Evolutionary conservation across 1,284 basidiomycete species (phyloP).

Genomic region (Malassezia japonica): DNA sequence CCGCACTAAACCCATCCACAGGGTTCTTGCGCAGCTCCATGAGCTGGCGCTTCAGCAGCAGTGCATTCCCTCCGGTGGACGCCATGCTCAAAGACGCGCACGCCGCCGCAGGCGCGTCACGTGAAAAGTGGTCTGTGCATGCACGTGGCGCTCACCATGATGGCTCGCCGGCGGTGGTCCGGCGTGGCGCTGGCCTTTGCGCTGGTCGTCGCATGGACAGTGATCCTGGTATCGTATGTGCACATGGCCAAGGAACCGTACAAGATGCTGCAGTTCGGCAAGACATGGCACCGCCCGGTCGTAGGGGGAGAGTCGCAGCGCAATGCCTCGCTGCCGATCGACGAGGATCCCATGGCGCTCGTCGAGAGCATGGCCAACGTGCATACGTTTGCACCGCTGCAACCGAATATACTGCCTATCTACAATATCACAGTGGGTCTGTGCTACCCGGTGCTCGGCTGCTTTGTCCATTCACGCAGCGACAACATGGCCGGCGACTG

Average conservation of each 20-base stretch:
- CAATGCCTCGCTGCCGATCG: neutral
- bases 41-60: constrained; percentile 46
- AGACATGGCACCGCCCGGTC: neutral
- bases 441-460: constrained; percentile 45
- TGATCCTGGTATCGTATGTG: neutral
- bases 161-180: neutral
- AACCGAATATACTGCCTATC: constrained; percentile 2
- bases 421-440: constrained; percentile 2
- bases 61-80: constrained; percentile 36
- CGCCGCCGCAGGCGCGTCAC: neutral
- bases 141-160: constrained; percentile 5
- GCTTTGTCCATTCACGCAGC: constrained; percentile 59
- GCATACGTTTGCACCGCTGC: neutral
- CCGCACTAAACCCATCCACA: constrained; percentile 48
- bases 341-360: neutral
- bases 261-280: neutral
- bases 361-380: neutral
- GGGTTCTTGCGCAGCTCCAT: constrained; percentile 43
- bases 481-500: constrained; percentile 74
- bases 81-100: too few species aligned
- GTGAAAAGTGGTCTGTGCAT: constrained; percentile 5
- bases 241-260: neutral
- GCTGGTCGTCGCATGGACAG: neutral
- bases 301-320: neutral
- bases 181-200: neutral